Evolutionary conservation across 2,329 filamentous ascomycete species (phyloP).

Genomic region (Verticillium klebahnii): DNA sequence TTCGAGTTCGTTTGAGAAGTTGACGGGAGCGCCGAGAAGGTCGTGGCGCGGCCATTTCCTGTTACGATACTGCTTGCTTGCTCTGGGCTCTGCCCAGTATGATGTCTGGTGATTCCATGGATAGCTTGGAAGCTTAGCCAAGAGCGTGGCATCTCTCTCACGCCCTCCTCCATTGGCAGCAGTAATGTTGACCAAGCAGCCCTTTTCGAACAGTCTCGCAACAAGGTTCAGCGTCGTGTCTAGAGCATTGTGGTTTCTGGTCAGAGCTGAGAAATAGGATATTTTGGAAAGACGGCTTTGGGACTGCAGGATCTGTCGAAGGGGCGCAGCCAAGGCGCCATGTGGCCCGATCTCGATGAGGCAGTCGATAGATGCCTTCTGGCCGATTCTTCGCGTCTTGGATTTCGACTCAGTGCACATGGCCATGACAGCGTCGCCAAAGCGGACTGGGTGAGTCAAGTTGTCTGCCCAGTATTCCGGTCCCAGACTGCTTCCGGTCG

Average conservation of each 20-base stretch:
- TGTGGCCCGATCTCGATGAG: constrained; percentile 10
- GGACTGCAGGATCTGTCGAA: constrained; percentile 4
- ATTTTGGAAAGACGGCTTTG: constrained; percentile 2
- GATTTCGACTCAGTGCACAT: not conserved
- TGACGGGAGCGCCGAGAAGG: constrained; percentile 7
- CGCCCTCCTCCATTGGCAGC: not conserved
- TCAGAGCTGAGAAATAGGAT: not conserved
- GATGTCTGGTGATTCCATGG: constrained; percentile 13
- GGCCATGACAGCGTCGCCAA: constrained; percentile 5
- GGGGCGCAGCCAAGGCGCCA: constrained; percentile 3
- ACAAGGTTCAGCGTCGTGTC: not conserved
- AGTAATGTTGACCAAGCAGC: not conserved
- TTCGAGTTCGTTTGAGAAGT: constrained; percentile 8
- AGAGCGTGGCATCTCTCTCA: not conserved
- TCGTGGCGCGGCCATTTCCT: constrained; percentile 1
- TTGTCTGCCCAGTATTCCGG: constrained; percentile 9
- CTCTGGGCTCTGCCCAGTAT: constrained; percentile 10
- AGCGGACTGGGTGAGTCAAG: constrained; percentile 5
- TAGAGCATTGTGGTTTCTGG: not conserved
- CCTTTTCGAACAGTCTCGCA: not conserved
- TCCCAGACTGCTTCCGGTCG: not conserved
- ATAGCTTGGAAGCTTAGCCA: constrained; percentile 12
- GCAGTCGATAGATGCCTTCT: constrained; percentile 5
- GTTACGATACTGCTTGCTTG: constrained; percentile 11
- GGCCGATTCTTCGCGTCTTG: not conserved